A percentile compares a stretch with the other conserved stretches of the same genome.
These are phyloP conservation scores for Scytalidium sp. DNA, from an alignment of 2,329 filamentous ascomycete species.

Conservation along the genomic window DNA sequence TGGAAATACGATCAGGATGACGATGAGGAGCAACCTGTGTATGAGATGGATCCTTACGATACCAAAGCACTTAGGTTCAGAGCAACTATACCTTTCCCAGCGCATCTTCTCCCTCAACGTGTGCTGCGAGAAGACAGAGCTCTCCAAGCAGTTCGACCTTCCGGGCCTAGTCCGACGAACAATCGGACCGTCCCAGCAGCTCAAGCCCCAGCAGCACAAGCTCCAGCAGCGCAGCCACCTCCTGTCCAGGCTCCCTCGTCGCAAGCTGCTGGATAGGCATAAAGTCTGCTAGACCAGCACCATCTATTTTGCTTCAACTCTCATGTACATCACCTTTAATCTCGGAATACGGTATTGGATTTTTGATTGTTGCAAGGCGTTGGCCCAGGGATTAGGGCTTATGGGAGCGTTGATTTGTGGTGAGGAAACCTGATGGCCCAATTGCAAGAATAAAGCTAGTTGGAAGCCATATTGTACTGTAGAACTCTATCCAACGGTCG, in stretches of 20 bases:
- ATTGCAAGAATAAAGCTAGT: slow-evolving; percentile 4
- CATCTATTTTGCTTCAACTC: slow-evolving; percentile 8
- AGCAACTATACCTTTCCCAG: slow-evolving; percentile 34
- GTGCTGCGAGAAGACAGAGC: slow-evolving; percentile 17
- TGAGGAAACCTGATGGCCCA: slow-evolving; percentile 5
- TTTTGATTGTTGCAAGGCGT: slow-evolving; percentile 20
- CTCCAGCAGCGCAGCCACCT: slow-evolving; percentile 12
- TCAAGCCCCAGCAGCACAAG: slow-evolving; percentile 10
- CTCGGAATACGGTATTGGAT: slow-evolving; percentile 6
- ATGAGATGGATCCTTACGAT: slow-evolving; percentile 72
- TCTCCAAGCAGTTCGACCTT: slow-evolving; percentile 10
- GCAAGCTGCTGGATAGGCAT: slow-evolving; percentile 2
- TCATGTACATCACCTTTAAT: slow-evolving; percentile 23
- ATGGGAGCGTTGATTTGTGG: slow-evolving; percentile 21
- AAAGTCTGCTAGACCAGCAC: slow-evolving; percentile 4
- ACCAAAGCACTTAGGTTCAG: slow-evolving; percentile 58
- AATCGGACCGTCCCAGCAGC: slow-evolving; percentile 12
- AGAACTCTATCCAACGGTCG: slow-evolving; percentile 8
- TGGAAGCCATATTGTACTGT: slow-evolving; percentile 26
- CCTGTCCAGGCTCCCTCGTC: too few species aligned
- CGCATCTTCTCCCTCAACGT: slow-evolving; percentile 23
- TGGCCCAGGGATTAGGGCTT: slow-evolving; percentile 23
- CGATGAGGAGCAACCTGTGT: slow-evolving; percentile 71
- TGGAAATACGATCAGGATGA: slow-evolving; percentile 90
- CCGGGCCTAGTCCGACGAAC: slow-evolving; percentile 16